Conservation (phyloP, 2,329 filamentous ascomycete genomes). For the Nemania sp. region DNA sequence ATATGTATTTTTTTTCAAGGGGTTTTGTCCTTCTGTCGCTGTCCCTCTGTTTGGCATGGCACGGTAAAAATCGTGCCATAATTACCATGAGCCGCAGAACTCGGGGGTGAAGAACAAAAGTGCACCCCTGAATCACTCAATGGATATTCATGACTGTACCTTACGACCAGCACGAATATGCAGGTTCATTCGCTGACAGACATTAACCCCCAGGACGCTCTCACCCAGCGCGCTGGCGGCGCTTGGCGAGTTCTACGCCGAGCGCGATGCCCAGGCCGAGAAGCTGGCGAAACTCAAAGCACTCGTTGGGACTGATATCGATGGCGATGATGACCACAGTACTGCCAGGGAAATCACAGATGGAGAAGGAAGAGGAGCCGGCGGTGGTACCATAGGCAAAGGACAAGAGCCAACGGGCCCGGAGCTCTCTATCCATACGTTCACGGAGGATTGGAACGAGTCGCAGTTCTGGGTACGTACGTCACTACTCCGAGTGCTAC, state of each 20-base stretch:
- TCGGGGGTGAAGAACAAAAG: no score
- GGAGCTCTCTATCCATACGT: slow-evolving; percentile 65
- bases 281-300: slow-evolving; percentile 70
- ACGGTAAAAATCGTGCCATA: no score
- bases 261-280: slow-evolving; percentile 67
- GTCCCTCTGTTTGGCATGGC: no score
- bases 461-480: slow-evolving; percentile 77
- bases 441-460: slow-evolving; percentile 81
- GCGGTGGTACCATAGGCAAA: no score
- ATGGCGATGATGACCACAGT: slow-evolving; percentile 28
- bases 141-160: no score
- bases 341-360: not conserved
- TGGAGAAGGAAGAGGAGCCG: not conserved
- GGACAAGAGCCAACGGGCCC: slow-evolving; percentile 26
- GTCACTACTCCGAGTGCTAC: no score
- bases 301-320: slow-evolving; percentile 55
- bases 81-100: no score
- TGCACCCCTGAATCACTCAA: no score
- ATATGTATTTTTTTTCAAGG: not conserved
- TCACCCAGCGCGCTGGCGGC: slow-evolving; percentile 68
- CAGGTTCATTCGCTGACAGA: no score
- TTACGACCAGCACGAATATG: no score
- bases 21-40: not conserved
- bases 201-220: slow-evolving; percentile 53
- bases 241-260: slow-evolving; percentile 73